Evolutionary conservation across 495 filamentous ascomycete species (phyloP).

Genomic region (Neurospora sp.): DNA sequence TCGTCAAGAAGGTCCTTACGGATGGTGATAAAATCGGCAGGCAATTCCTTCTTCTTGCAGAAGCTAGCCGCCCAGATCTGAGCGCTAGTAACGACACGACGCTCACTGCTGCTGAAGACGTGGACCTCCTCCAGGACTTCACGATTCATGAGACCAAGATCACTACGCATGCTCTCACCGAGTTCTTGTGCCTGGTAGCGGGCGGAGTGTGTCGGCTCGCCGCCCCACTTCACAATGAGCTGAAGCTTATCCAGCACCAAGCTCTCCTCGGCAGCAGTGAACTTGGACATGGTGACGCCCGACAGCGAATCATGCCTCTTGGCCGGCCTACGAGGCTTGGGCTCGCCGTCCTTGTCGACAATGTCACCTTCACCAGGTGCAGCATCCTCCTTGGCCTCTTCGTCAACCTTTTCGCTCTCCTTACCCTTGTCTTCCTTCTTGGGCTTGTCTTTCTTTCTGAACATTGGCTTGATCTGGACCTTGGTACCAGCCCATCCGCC

Average conservation of each 20-base stretch:
- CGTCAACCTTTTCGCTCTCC: conserved; percentile 15
- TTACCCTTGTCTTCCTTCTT: conserved; percentile 33
- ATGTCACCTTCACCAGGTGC: conserved; percentile 1
- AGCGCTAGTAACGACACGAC: conserved; percentile 86
- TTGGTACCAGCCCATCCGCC: conserved; percentile 91
- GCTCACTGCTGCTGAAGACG: conserved; percentile 89
- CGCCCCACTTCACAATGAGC: conserved; percentile 97
- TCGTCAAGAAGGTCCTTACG: conserved; percentile 94
- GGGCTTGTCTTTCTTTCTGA: conserved; percentile 63
- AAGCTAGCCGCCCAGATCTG: conserved; percentile 95
- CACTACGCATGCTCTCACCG: conserved; percentile 89
- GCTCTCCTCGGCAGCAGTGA: conserved; percentile 81
- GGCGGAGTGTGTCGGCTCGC: conserved; percentile 94
- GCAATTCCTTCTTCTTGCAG: conserved; percentile 74
- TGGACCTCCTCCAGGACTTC: conserved; percentile 82
- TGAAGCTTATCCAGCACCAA: conserved; percentile 90
- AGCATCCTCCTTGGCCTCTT: conserved; percentile 1
- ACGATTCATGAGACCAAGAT: conserved; percentile 85
- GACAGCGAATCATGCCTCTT: conserved; percentile 72
- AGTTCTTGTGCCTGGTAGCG: conserved; percentile 92
- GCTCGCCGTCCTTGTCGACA: conserved; percentile 5
- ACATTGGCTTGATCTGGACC: conserved; percentile 98
- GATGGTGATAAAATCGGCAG: conserved; percentile 72
- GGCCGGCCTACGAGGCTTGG: conserved; percentile 29
- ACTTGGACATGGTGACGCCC: conserved; percentile 77